phyloP scores from a whole-genome alignment of 2,329 filamentous ascomycete genomes.

The Cadophora gregata region DNA sequence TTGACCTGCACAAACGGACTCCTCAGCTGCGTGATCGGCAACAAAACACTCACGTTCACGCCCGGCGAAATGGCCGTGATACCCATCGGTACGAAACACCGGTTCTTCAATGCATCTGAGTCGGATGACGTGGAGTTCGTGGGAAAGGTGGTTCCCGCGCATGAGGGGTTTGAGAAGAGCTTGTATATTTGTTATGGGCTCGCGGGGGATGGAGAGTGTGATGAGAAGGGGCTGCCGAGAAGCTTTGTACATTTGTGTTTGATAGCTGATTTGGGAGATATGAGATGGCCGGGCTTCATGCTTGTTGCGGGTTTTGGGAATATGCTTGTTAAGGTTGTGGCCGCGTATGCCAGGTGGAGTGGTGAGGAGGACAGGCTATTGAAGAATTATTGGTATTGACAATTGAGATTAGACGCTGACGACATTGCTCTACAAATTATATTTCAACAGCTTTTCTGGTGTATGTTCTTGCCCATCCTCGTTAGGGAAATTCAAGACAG shows the following conservation, averaged over 20 bases:
- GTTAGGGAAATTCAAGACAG: too few species aligned
- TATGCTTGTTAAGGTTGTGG: slow-evolving; percentile 15
- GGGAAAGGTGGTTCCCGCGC: slow-evolving; percentile 17
- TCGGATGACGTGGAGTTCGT: slow-evolving; percentile 7
- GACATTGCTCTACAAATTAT: too few species aligned
- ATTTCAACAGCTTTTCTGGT: too few species aligned
- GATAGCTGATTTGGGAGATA: slow-evolving; percentile 24
- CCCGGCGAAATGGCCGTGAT: slow-evolving; percentile 18
- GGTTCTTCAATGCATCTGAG: slow-evolving; percentile 19
- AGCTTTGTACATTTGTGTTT: slow-evolving; percentile 25
- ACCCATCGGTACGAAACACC: slow-evolving; percentile 21
- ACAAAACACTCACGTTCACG: not conserved
- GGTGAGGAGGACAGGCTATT: slow-evolving; percentile 28
- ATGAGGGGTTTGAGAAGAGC: slow-evolving; percentile 23
- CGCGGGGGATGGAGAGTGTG: slow-evolving; percentile 20
- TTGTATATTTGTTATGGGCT: slow-evolving; percentile 21
- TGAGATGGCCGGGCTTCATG: slow-evolving; percentile 23
- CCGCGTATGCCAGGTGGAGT: slow-evolving; percentile 25
- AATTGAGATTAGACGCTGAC: too few species aligned
- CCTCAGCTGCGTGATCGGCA: slow-evolving; percentile 6
- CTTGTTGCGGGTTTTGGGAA: slow-evolving; percentile 18
- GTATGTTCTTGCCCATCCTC: too few species aligned
- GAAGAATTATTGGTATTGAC: slow-evolving; percentile 27
- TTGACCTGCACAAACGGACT: slow-evolving; percentile 9
- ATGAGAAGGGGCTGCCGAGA: slow-evolving; percentile 21